A percentile compares a stretch with the other conserved stretches of the same genome.
phyloP scores from a whole-genome alignment of 805 yeast species.

The Candida nitratophila region DNA sequence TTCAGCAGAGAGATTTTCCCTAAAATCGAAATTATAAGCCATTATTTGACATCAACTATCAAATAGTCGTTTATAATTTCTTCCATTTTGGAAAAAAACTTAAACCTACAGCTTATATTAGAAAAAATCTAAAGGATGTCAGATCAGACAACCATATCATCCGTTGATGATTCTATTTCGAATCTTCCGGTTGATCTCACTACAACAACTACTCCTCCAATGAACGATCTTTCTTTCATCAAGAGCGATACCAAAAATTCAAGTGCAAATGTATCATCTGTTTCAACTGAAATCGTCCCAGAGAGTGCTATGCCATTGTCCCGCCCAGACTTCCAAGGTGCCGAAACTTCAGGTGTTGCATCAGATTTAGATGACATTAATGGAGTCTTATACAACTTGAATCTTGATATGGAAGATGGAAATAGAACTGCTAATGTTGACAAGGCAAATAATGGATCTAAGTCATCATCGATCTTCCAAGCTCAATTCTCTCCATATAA shows the following conservation, averaged over 20 bases:
- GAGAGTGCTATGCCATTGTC: constrained; percentile 1
- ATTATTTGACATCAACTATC: neutral
- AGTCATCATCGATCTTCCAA: constrained; percentile 14
- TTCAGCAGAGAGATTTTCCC: neutral
- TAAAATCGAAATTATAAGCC: neutral
- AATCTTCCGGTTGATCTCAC: constrained; percentile 15
- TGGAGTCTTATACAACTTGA: constrained; percentile 39
- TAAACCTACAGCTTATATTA: neutral
- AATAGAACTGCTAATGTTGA: neutral
- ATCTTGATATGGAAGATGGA: constrained; percentile 29
- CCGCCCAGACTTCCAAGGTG: neutral
- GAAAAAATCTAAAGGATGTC: constrained; percentile 13
- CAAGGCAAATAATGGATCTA: constrained; percentile 5
- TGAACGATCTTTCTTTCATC: constrained; percentile 16
- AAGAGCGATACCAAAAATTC: constrained; percentile 1
- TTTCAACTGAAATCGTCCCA: constrained; percentile 1
- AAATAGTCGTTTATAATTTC: neutral
- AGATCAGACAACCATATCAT: constrained; percentile 28
- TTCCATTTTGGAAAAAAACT: neutral
- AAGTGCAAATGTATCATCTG: neutral
- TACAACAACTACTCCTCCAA: constrained; percentile 26
- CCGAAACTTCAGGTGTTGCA: neutral
- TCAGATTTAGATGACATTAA: constrained; percentile 33
- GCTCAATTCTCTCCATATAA: constrained; percentile 17
- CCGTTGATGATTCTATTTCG: constrained; percentile 21